phyloP scores from a whole-genome alignment of 2,329 filamentous ascomycete genomes.

The Chaetomium sp. region DNA sequence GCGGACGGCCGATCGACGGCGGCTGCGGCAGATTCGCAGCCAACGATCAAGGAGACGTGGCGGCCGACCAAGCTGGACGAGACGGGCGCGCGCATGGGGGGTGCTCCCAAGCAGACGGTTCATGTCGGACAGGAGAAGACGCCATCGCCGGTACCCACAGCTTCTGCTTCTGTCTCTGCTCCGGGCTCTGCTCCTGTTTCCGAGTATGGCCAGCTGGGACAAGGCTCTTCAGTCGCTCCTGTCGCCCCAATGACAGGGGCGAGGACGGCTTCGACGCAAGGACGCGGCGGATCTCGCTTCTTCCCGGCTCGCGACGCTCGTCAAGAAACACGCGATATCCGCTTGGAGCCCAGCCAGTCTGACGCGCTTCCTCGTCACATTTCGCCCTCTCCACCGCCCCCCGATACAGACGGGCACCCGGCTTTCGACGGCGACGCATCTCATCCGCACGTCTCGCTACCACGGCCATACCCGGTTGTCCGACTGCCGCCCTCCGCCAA shows the following conservation, averaged over 20 bases:
- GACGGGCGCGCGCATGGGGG: constrained; percentile 31
- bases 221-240: constrained; percentile 4
- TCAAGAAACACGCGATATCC: constrained; percentile 30
- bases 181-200: constrained; percentile 6
- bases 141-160: constrained; percentile 15
- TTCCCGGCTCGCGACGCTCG: constrained; percentile 45
- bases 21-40: constrained; percentile 33
- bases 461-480: constrained; percentile 66
- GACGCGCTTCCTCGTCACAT: constrained; percentile 32
- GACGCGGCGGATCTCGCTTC: constrained; percentile 50
- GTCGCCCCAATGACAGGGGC: constrained; percentile 19
- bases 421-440: constrained; percentile 61
- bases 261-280: constrained; percentile 29
- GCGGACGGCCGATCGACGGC: constrained; percentile 39
- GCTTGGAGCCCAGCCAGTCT: constrained; percentile 28
- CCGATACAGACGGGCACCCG: constrained; percentile 63
- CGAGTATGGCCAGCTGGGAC: constrained; percentile 16
- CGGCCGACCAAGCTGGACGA: constrained; percentile 36
- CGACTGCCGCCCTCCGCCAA: constrained; percentile 62
- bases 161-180: constrained; percentile 8
- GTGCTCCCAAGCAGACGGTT: constrained; percentile 25
- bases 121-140: constrained; percentile 25
- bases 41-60: constrained; percentile 49
- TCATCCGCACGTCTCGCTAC: constrained; percentile 64
- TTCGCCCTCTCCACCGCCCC: constrained; percentile 66